Percentiles rank a stretch among this genome's conserved stretches.
Conservation (phyloP, 768 basidiomycete species). For the Pleurotus sapidus region DNA sequence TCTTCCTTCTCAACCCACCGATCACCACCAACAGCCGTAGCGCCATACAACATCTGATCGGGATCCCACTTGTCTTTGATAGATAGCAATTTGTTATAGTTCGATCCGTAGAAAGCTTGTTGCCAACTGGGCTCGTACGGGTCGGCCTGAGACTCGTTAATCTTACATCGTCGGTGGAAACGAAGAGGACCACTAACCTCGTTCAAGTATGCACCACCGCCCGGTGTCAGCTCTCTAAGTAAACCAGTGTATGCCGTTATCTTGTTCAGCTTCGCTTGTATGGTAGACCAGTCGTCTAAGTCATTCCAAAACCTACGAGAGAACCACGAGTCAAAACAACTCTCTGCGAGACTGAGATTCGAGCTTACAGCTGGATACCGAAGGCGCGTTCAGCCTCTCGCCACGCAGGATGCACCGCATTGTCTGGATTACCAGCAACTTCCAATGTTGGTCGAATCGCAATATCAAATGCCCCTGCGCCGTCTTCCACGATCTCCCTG, state of each 20-base stretch:
- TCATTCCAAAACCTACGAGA: not conserved
- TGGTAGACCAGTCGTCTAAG: not conserved
- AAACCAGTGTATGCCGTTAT: slow-evolving; percentile 4
- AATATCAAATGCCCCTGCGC: slow-evolving; percentile 7
- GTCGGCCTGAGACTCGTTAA: slow-evolving; percentile 5
- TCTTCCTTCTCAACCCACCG: slow-evolving; percentile 3
- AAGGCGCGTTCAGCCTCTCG: slow-evolving; percentile 7
- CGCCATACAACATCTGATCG: slow-evolving; percentile 5
- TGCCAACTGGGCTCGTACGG: slow-evolving; percentile 7
- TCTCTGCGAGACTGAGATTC: not conserved
- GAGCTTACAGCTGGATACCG: slow-evolving; percentile 1
- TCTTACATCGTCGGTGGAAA: not conserved
- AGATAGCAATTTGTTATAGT: not conserved
- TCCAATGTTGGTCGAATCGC: slow-evolving; percentile 4
- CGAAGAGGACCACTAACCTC: not conserved
- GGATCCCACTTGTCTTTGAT: slow-evolving; percentile 9
- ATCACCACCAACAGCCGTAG: slow-evolving; percentile 9
- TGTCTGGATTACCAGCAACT: slow-evolving; percentile 4
- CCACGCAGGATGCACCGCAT: slow-evolving; percentile 10
- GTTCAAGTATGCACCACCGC: slow-evolving; percentile 7
- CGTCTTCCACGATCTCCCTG: slow-evolving; percentile 8
- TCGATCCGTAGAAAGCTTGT: slow-evolving; percentile 7
- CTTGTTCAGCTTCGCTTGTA: not conserved
- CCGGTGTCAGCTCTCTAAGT: not conserved
- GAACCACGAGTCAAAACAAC: not conserved